Percentiles rank a stretch among this genome's conserved stretches.
Conservation (phyloP, 2,329 filamentous ascomycete genomes). For the Cercospora janseana region DNA sequence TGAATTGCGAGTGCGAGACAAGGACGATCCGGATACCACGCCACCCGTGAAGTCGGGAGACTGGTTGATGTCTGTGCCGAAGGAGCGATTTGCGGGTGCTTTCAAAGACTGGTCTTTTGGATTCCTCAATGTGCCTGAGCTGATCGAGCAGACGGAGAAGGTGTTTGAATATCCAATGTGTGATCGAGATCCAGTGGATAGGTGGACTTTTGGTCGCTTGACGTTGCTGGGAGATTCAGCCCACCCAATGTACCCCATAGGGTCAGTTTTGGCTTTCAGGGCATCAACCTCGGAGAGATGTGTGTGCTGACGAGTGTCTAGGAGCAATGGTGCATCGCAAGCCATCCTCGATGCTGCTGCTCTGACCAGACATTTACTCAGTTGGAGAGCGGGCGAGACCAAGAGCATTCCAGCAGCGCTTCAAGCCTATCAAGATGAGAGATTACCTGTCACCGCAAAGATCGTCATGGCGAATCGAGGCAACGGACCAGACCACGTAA, state of each 20-base stretch:
- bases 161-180: slow-evolving; percentile 51
- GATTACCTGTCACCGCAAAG: slow-evolving; percentile 46
- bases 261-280: no score
- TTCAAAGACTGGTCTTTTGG: slow-evolving; percentile 47
- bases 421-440: slow-evolving; percentile 41
- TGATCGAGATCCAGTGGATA: slow-evolving; percentile 44
- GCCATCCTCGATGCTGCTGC: slow-evolving; percentile 48
- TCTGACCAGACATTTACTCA: slow-evolving; percentile 38
- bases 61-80: slow-evolving; percentile 46
- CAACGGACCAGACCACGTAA: slow-evolving; percentile 49
- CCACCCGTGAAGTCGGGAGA: slow-evolving; percentile 43
- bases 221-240: slow-evolving; percentile 47
- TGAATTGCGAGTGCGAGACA: slow-evolving; percentile 45
- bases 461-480: slow-evolving; percentile 50
- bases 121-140: slow-evolving; percentile 44
- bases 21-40: slow-evolving; percentile 45
- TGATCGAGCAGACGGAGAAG: slow-evolving; percentile 45
- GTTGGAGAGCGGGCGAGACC: slow-evolving; percentile 19
- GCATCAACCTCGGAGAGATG: no score
- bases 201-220: slow-evolving; percentile 42
- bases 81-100: slow-evolving; percentile 42
- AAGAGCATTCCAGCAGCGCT: slow-evolving; percentile 38
- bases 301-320: no score
- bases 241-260: slow-evolving; percentile 47
- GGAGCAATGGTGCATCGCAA: slow-evolving; percentile 46